These are phyloP conservation scores for Batkoa obscura DNA, from an alignment of 371 early-diverging fungal genomes.

Conservation along the genomic window DNA sequence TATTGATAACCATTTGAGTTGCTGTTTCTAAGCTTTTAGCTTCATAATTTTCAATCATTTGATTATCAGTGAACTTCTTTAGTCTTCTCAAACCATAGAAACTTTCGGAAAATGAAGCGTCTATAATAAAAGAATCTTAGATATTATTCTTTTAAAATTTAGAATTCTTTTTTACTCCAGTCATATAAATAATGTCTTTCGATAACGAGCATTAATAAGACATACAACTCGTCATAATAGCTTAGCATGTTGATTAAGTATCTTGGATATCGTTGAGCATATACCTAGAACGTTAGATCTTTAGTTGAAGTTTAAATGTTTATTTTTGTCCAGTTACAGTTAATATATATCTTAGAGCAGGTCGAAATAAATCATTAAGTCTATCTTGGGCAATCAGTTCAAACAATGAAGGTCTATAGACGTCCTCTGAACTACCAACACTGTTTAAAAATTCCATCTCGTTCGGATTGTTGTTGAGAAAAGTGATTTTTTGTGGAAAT, in stretches of 20 bases:
- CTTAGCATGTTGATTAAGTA: slow-evolving; percentile 55
- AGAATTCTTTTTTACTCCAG: slow-evolving; percentile 28
- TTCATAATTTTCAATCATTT: no score
- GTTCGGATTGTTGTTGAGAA: no score
- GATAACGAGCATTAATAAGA: slow-evolving; percentile 47
- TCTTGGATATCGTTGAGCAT: slow-evolving; percentile 76
- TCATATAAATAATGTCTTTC: slow-evolving; percentile 64
- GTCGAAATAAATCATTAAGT: slow-evolving; percentile 58
- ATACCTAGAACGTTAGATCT: slow-evolving; percentile 23
- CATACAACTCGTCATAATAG: slow-evolving; percentile 60
- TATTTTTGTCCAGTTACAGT: slow-evolving; percentile 26
- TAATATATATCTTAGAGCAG: slow-evolving; percentile 68
- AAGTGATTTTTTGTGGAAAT: no score
- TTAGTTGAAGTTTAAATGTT: neutral
- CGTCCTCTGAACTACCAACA: slow-evolving; percentile 45
- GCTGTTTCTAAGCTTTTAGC: slow-evolving; percentile 3
- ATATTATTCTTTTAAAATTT: neutral
- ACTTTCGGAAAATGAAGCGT: slow-evolving; percentile 75
- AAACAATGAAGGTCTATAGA: slow-evolving; percentile 66
- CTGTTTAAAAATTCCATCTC: slow-evolving; percentile 76
- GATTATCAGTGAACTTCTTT: no score
- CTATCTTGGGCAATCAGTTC: slow-evolving; percentile 75
- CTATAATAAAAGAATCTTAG: slow-evolving; percentile 12
- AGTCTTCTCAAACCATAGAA: slow-evolving; percentile 72
- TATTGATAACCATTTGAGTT: slow-evolving; percentile 2